Conservation (phyloP, 306 rosid species). For the Quercus variabilis region DNA sequence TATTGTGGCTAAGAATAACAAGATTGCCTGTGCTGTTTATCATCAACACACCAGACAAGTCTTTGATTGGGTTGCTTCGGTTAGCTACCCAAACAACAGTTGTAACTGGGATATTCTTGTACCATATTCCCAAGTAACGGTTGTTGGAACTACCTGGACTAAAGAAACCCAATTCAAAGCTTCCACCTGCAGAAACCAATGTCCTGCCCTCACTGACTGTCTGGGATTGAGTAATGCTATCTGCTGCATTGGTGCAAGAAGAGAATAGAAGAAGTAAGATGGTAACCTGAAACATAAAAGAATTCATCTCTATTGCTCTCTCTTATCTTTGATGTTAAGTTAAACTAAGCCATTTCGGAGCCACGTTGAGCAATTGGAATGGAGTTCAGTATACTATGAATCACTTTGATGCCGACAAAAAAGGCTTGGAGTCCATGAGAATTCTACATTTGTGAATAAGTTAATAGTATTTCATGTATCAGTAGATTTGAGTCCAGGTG, state of each 20-base stretch:
- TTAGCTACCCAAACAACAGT: conserved; percentile 49
- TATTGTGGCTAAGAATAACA: conserved; percentile 24
- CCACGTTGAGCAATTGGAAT: too few species aligned
- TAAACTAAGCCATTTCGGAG: too few species aligned
- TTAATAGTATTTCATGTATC: too few species aligned
- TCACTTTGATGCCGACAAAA: too few species aligned
- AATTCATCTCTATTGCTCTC: conserved; percentile 5
- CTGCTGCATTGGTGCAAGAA: conserved; percentile 9
- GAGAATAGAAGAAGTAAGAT: neutral
- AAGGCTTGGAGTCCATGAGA: too few species aligned
- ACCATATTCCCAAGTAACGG: conserved; percentile 51
- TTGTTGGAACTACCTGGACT: conserved; percentile 25
- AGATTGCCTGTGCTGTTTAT: conserved; percentile 23
- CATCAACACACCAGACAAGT: conserved; percentile 25
- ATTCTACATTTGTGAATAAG: too few species aligned
- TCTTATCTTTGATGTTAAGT: too few species aligned
- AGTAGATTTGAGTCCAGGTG: too few species aligned
- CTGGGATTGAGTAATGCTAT: conserved; percentile 18
- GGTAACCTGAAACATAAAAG: neutral
- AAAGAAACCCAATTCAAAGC: conserved; percentile 49
- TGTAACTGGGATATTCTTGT: conserved; percentile 34
- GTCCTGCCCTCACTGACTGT: conserved; percentile 9
- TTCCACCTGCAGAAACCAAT: conserved; percentile 28
- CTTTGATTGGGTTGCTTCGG: conserved; percentile 27
- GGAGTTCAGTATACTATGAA: too few species aligned